Base-by-base conservation (phyloP, 164 flowering plant species). In the Stephania japonica region DNA sequence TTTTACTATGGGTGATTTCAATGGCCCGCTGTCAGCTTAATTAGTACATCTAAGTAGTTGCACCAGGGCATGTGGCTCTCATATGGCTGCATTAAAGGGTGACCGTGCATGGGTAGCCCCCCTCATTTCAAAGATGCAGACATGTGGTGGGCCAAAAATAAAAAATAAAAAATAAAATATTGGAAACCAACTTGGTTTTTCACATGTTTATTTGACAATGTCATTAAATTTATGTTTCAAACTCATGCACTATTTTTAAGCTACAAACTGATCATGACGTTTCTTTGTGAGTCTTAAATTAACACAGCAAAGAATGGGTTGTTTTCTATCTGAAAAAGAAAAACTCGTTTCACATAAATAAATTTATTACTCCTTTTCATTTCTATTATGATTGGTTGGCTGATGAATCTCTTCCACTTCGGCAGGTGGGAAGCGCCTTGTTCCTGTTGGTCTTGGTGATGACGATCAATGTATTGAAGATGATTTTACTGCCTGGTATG, bases 391-490 rank as follows among this genome's bases (percentile, higher is more conserved):
- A 19, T 59, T 69, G 24, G 9, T 47, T 23, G 19, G 47, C 23
- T 41, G 18, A 47, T 11, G 16, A 25, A 14, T 11, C 18, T 70
- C 42, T 68, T 38, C 32, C 66, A 62, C 68, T 53, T 71, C 67
- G 79, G 42, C 82, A 95, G 99, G 99, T 81, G 98, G 81, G 5
- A 85, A 91, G 81, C 92, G 93, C 43, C 85, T 95, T 76, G 89
- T 88, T 18, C 86, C 87, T 2, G 90, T 93, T 64, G 99, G 99
- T 81, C 89, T 96, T 61, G 99, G 99, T 49, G 98, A 96, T 83
- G 99, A 96, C 86, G 99, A 96, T 78, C 97, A 96, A 70, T 96
- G 99, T 82, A 90, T 96, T 77, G 99, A 96, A 78, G 99, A 96
- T 86, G 99, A 96, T 82, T 96, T 96, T 74, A 66, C 88, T 70